phyloP scores from a whole-genome alignment of 495 filamentous ascomycete species.

The Daldinia concentrica region DNA sequence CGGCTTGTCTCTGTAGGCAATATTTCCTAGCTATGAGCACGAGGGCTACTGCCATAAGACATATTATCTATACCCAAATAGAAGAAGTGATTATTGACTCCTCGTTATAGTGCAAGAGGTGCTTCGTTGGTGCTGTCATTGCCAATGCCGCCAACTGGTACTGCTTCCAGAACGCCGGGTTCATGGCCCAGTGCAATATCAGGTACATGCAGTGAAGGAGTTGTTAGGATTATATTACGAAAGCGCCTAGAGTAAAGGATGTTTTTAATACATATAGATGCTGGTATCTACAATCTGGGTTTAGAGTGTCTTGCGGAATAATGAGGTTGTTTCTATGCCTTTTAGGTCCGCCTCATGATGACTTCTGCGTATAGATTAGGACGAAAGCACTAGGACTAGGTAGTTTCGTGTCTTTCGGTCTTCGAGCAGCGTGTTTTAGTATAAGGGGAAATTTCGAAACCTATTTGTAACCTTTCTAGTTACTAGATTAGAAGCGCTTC shows the following conservation, averaged over 20 bases:
- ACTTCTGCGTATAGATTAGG: too few species aligned
- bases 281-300: too few species aligned
- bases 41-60: background rate
- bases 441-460: too few species aligned
- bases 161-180: background rate
- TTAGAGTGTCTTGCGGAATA: too few species aligned
- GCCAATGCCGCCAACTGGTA: background rate
- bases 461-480: too few species aligned
- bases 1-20: background rate
- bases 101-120: background rate
- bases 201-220: background rate
- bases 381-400: too few species aligned
- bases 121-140: background rate
- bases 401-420: too few species aligned
- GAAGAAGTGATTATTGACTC: background rate
- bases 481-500: too few species aligned
- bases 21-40: background rate
- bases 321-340: too few species aligned
- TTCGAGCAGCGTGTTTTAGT: too few species aligned
- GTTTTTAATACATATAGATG: too few species aligned
- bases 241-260: background rate
- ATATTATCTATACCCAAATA: background rate
- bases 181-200: background rate
- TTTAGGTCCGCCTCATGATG: too few species aligned
- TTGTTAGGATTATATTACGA: background rate